Conservation (phyloP, 2,329 filamentous ascomycete genomes). For the Aspergillus sp. region DNA sequence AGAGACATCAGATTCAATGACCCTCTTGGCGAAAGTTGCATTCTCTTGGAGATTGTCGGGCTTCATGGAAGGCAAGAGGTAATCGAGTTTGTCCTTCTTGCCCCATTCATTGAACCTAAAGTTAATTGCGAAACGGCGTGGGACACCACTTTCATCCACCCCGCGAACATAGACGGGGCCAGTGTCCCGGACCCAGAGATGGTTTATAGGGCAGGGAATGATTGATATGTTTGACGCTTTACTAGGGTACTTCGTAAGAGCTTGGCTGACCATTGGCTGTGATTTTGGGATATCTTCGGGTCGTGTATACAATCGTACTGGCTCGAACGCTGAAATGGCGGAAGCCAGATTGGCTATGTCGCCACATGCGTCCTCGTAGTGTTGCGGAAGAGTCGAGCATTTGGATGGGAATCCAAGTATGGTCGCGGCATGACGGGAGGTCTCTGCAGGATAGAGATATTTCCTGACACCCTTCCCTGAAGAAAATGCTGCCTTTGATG, state of each 20-base stretch:
- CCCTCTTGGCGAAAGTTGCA: slow-evolving; percentile 9
- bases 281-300: slow-evolving; percentile 12
- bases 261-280: slow-evolving; percentile 5
- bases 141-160: slow-evolving; percentile 2
- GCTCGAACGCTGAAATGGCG: slow-evolving; percentile 15
- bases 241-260: not conserved
- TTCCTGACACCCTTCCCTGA: not conserved
- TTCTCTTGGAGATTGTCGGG: slow-evolving; percentile 8
- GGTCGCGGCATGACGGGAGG: slow-evolving; percentile 5
- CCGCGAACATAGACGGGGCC: slow-evolving; percentile 15
- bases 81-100: slow-evolving; percentile 7
- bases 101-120: slow-evolving; percentile 19
- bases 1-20: slow-evolving; percentile 9
- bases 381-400: slow-evolving; percentile 1
- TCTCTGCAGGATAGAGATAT: slow-evolving; percentile 8
- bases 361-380: slow-evolving; percentile 4
- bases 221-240: slow-evolving; percentile 6
- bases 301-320: slow-evolving; percentile 13
- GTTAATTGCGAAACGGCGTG: slow-evolving; percentile 11
- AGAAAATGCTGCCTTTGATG: too few species aligned
- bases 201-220: slow-evolving; percentile 13
- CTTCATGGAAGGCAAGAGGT: slow-evolving; percentile 11
- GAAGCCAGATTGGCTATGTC: slow-evolving; percentile 12
- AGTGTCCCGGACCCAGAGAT: slow-evolving; percentile 17
- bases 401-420: slow-evolving; percentile 6